phyloP scores from a whole-genome alignment of 2,329 filamentous ascomycete genomes.

The Trichoderma sp. region DNA sequence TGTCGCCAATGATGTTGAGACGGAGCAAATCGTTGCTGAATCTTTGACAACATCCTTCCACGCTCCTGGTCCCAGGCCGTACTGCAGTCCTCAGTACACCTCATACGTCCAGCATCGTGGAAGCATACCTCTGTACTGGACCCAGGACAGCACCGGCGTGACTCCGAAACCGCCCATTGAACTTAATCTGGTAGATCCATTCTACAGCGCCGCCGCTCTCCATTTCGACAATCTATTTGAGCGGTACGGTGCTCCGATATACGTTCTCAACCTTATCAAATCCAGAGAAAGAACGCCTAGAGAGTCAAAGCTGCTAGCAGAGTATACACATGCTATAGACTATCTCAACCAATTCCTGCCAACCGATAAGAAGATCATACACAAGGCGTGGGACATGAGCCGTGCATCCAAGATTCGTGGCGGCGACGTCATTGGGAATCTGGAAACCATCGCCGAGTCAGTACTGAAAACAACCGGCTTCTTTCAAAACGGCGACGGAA shows the following conservation, averaged over 20 bases:
- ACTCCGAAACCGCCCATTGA: constrained; percentile 96
- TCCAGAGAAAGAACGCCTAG: constrained; percentile 81
- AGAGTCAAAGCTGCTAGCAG: constrained; percentile 84
- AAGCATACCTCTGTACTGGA: constrained; percentile 96
- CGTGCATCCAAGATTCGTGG: constrained; percentile 87
- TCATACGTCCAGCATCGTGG: constrained; percentile 96
- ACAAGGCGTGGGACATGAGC: constrained; percentile 98
- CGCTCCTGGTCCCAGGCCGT: constrained; percentile 79
- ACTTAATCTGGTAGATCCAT: constrained; percentile 91
- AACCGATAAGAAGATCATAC: constrained; percentile 77
- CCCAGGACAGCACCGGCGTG: constrained; percentile 91
- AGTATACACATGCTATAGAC: constrained; percentile 81
- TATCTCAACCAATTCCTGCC: constrained; percentile 96
- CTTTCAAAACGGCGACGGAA: constrained; percentile 85
- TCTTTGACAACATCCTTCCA: constrained; percentile 94
- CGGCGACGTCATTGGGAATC: constrained; percentile 88
- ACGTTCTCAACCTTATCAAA: constrained; percentile 89
- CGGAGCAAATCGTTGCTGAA: constrained; percentile 96
- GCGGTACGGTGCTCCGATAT: constrained; percentile 88
- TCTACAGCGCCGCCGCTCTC: constrained; percentile 86
- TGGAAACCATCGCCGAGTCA: constrained; percentile 86
- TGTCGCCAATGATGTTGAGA: constrained; percentile 98
- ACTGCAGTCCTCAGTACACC: constrained; percentile 86
- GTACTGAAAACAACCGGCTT: constrained; percentile 85
- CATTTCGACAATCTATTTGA: constrained; percentile 96